phyloP scores from a whole-genome alignment of 1,284 basidiomycete genomes.

The Bjerkandera adusta region DNA sequence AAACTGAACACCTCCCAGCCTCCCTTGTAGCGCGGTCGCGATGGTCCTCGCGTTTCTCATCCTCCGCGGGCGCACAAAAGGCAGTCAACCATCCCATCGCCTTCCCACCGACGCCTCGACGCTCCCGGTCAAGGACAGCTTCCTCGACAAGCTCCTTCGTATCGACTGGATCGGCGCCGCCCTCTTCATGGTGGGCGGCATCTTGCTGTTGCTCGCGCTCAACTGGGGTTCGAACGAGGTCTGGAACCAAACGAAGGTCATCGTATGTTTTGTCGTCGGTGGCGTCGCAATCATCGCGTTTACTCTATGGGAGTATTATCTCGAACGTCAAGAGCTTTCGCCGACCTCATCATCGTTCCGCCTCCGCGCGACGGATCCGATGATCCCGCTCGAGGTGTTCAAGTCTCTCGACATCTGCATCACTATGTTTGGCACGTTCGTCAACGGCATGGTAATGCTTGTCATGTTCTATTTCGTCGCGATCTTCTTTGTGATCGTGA shows the following conservation, averaged over 20 bases:
- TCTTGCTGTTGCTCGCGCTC: conserved; percentile 35
- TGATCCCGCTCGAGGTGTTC: conserved; percentile 42
- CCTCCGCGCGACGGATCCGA: conserved; percentile 34
- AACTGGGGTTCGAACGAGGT: conserved; percentile 34
- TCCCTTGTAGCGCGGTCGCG: conserved; percentile 29
- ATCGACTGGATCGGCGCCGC: conserved; percentile 47
- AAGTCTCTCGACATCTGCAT: conserved; percentile 37
- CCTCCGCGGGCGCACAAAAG: conserved; percentile 34
- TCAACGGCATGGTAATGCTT: conserved; percentile 47
- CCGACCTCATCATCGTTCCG: conserved; percentile 14
- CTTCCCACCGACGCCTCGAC: conserved; percentile 8
- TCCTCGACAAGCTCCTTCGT: conserved; percentile 33
- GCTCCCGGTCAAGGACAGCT: conserved; percentile 24
- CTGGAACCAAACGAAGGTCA: conserved; percentile 33
- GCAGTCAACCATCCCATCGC: conserved; percentile 21
- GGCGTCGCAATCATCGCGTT: conserved; percentile 35
- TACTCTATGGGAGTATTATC: conserved; percentile 39
- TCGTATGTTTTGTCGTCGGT: conserved; percentile 40
- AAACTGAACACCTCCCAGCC: conserved; percentile 26
- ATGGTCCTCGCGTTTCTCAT: conserved; percentile 41
- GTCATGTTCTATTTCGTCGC: conserved; percentile 54
- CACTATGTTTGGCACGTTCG: conserved; percentile 36
- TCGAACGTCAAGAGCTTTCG: conserved; percentile 29
- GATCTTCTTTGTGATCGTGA: conserved; percentile 46
- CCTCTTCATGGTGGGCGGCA: conserved; percentile 35